phyloP scores from a whole-genome alignment of 2,329 filamentous ascomycete species.

The Aspergillaceae sp. region DNA sequence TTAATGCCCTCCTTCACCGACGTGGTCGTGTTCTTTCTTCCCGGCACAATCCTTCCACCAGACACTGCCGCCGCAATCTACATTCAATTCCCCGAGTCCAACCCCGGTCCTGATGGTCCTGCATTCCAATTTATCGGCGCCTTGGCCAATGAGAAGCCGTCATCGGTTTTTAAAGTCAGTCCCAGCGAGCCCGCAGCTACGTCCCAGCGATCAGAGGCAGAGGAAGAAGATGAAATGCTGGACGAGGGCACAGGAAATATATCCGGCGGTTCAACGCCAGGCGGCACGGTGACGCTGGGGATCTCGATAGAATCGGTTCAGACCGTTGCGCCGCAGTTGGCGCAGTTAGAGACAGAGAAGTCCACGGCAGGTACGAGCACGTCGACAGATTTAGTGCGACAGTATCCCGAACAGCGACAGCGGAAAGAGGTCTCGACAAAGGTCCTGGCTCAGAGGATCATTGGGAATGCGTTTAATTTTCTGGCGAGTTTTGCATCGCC shows the following conservation, averaged over 20 bases:
- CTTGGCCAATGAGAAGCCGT: conserved; percentile 82
- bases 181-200: conserved; percentile 12
- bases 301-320: conserved; percentile 70
- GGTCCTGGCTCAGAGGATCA: conserved; percentile 81
- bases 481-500: conserved; percentile 73
- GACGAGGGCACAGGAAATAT: conserved; percentile 35
- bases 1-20: conserved; percentile 55
- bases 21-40: conserved; percentile 81
- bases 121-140: conserved; percentile 81
- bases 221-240: conserved; percentile 37
- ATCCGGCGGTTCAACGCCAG: conserved; percentile 13
- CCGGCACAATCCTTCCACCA: conserved; percentile 62
- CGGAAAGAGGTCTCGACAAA: conserved; percentile 54
- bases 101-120: conserved; percentile 26
- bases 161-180: conserved; percentile 76
- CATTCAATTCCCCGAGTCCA: conserved; percentile 56
- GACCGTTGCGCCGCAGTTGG: conserved; percentile 62
- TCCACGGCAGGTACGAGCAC: conserved; percentile 8
- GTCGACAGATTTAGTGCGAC: conserved; percentile 23
- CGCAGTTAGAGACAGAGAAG: conserved; percentile 41
- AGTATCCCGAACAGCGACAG: conserved; percentile 17
- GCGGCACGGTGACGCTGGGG: conserved; percentile 61
- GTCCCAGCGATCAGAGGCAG: conserved; percentile 22
- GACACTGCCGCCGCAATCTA: conserved; percentile 84
- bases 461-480: conserved; percentile 96